Base-by-base conservation (phyloP, 2,329 filamentous ascomycete genomes). In the Ustilaginoidea virens region DNA sequence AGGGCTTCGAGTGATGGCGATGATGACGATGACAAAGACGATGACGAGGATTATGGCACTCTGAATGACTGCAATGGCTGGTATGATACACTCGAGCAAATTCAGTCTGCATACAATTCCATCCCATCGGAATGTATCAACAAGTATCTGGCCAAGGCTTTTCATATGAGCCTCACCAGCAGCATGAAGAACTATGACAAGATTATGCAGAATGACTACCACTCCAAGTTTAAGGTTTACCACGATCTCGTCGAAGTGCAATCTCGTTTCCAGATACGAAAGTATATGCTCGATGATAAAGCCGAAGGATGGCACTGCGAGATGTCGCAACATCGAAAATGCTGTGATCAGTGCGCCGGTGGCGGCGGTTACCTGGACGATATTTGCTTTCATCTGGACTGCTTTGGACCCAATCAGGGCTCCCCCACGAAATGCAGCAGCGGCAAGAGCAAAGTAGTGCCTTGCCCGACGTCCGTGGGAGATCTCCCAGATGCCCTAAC, bases 321-420 rank as follows among this genome's bases (percentile, higher is more conserved):
- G 7, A 17, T 18, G 25, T 17, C 25, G 25, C 25, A 27, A 17
- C 2, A 17, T 10, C 7, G 25, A 27, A 27, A 27, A 15, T 27
- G 25, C 17, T 27, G 25, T n/a, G 19, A 27, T n/a, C 13, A 27
- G 25, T 27, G 25, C 11, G 19, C 15, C 16, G 16, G 19, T 18
- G 16, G 25, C 5, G 25, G 25, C 4, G 19, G 19, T n/a, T 27
- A 27, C 25, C 9, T 27, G 25, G 25, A 27, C 13, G 15, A 14
- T 27, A 27, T 27, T n/a, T 27, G 25, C 25, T 27, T 27, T 18
- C 14, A 27, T 18, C 16, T 27, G 13, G 25, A 18, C 16, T 27
- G 25, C 25, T 27, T n/a, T n/a, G 25, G 25, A 27, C 19, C 25
- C 17, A 18, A 27, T n/a, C 8, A 27, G 13, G 25, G 25, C 7